Base-by-base conservation (phyloP, 163 green algal species). In the Scenedesmus sp. region DNA sequence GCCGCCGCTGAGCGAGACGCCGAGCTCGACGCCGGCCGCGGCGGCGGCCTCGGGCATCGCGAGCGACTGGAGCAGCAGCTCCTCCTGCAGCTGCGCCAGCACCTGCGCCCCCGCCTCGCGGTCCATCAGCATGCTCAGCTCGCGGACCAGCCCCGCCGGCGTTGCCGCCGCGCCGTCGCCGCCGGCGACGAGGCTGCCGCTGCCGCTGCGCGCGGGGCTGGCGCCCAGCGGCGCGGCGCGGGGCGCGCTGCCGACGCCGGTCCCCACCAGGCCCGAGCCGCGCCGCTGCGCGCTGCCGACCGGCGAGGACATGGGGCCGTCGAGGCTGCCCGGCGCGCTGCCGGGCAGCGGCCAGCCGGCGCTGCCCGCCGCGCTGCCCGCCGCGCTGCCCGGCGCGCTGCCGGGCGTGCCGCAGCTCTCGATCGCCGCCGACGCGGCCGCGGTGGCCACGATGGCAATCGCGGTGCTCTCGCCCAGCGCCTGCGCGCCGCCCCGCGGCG, bases 51-150 rank as follows among this genome's bases (percentile, higher is more conserved):
- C 69, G 26, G 69, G 69, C 69, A 67, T 67, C 0, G 69, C 69
- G 13, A 67, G 28, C 15, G 69, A 77, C 69, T 56, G 33, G 20
- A 45, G 26, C 22, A 77, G 54, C 69, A 77, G 24, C 22, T 77
- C 69, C 33, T 77, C 69, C 39, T 77, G 69, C 39, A 77, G 69
- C n/a, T 63, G 54, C 14, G 44, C 26, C 69, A 77, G 69, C 69
- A 77, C 53, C 15, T 56, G 53, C 11, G 26, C 33, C 14, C 54
- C 69, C 14, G 58, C 20, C 10, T 67, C 50, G n/a, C 36, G 39
- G 9, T 58, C 39, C 39, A n/a, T n/a, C 53, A 77, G 45, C 69
- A 77, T 67, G 1, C 53, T 67, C 69, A 77, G 39, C 69, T 77
- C 36, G 2, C 69, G 69, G 53, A 77, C 69, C 31, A 77, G 26